Base-by-base conservation (phyloP, 495 filamentous ascomycete species). In the Hyaloscypha bicolor region DNA sequence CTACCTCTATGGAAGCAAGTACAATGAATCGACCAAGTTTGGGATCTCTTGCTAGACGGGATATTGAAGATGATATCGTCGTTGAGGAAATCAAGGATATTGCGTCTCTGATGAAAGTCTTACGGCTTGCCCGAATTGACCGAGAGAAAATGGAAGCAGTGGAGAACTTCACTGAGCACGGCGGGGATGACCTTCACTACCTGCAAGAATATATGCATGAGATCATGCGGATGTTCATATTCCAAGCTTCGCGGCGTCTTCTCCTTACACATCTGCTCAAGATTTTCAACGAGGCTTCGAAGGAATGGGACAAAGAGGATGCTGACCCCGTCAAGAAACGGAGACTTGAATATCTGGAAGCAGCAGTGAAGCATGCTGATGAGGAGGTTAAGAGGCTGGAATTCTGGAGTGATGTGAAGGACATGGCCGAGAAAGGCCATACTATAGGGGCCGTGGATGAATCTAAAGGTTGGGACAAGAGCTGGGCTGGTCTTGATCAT, bases 91-190 rank as follows among this genome's bases (percentile, higher is more conserved):
- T 96, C 58, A 77, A 76, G 12, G 83, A 93, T 74, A 86, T 93
- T 5, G 85, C 83, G 1, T 80, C 82, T 9, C 80, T 97, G 51
- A 82, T 94, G 79, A 69, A 71, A 39, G 82, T 83, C 2, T 74
- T 98, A 62, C 88, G 87, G 67, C 76, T 75, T 58, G 85, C 88
- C 2, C 82, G 90, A 1, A 91, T 99, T 55, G 96, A 99, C 73
- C 84, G 96, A 12, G 93, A 98, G 79, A 97, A 93, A 78, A 86
- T 94, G 60, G 88, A 93, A 65, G 90, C 87, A 0, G 81, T 97
- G 32, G 86, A 87, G 65, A 90, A 82, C 62, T 99, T 97, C 75
- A 76, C 97, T 4, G 78, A 87, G n/a, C 81, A 93, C 35, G 91
- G 87, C 29, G 88, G 89, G 4, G 91, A 94, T 11, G 94, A 97